phyloP scores from a whole-genome alignment of 2,329 filamentous ascomycete species.

The Pochonia chlamydosporia region DNA sequence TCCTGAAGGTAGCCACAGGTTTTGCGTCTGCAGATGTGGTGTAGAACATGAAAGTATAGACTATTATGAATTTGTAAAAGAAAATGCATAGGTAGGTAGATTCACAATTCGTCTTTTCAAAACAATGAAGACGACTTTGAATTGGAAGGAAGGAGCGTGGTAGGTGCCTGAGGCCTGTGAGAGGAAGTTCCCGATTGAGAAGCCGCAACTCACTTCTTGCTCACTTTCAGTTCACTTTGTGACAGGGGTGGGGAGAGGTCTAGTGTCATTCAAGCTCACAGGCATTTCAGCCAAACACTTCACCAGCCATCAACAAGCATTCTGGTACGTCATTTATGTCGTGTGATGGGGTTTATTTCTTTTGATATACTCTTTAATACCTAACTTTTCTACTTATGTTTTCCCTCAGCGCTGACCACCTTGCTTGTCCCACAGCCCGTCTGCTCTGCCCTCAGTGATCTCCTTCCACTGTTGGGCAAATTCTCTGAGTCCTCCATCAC shows the following conservation, averaged over 20 bases:
- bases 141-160: not conserved
- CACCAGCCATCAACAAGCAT: no score
- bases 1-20: not conserved
- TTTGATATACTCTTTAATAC: not conserved
- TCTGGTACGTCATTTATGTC: no score
- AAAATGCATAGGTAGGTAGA: not conserved
- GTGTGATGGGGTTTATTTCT: no score
- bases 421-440: slow-evolving; percentile 33
- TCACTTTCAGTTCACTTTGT: slow-evolving; percentile 5
- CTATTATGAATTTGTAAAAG: not conserved
- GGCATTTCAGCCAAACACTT: not conserved
- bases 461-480: slow-evolving; percentile 73
- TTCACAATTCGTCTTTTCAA: not conserved
- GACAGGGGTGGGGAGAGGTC: not conserved
- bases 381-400: not conserved
- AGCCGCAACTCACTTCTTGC: slow-evolving; percentile 9
- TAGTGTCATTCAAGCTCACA: no score
- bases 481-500: slow-evolving; percentile 73
- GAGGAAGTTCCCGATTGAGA: slow-evolving; percentile 3
- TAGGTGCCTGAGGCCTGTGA: slow-evolving; percentile 8
- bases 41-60: not conserved
- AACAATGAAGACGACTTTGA: not conserved
- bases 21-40: no score
- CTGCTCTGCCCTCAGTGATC: slow-evolving; percentile 37
- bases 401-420: slow-evolving; percentile 5